A percentile compares a stretch with the other conserved stretches of the same genome.
These are phyloP conservation scores for Lanmaoa rubissima DNA, from an alignment of 768 basidiomycete genomes.

Conservation along the genomic window DNA sequence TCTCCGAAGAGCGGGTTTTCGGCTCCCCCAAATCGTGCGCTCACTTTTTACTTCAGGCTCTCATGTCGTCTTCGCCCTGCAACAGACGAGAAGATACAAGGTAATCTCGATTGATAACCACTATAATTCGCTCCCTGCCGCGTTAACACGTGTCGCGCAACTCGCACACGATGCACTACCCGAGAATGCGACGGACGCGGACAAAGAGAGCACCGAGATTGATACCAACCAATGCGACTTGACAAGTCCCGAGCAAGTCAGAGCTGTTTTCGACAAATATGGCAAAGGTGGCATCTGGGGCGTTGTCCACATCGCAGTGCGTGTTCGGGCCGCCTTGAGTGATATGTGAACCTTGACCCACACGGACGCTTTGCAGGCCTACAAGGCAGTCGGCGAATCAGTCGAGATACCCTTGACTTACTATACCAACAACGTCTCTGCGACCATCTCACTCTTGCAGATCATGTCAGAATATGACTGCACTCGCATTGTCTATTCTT, in stretches of 20 bases:
- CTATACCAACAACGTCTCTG: conserved; percentile 91
- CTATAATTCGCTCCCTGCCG: conserved; percentile 82
- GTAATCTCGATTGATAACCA: conserved; percentile 95
- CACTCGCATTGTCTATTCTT: conserved; percentile 91
- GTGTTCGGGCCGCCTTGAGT: conserved; percentile 29
- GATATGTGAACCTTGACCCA: neutral
- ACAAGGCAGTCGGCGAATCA: conserved; percentile 98
- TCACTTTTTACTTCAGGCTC: conserved; percentile 57
- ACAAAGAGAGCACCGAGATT: conserved; percentile 71
- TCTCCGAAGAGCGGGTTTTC: neutral
- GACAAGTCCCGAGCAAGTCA: conserved; percentile 66
- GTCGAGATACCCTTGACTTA: conserved; percentile 90
- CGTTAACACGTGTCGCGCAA: conserved; percentile 74
- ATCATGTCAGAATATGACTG: conserved; percentile 84
- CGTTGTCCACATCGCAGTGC: conserved; percentile 90
- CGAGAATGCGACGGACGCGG: conserved; percentile 57
- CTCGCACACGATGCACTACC: conserved; percentile 77
- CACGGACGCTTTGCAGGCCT: conserved; percentile 54
- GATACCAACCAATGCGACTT: conserved; percentile 73
- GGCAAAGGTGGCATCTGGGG: conserved; percentile 93
- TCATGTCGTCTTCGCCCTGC: conserved; percentile 85
- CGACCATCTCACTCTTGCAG: conserved; percentile 83
- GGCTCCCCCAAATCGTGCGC: conserved; percentile 3
- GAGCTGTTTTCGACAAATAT: conserved; percentile 79
- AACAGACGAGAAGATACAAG: conserved; percentile 85